Conservation (phyloP, 768 basidiomycete genomes). For the Suillus weaverae region DNA sequence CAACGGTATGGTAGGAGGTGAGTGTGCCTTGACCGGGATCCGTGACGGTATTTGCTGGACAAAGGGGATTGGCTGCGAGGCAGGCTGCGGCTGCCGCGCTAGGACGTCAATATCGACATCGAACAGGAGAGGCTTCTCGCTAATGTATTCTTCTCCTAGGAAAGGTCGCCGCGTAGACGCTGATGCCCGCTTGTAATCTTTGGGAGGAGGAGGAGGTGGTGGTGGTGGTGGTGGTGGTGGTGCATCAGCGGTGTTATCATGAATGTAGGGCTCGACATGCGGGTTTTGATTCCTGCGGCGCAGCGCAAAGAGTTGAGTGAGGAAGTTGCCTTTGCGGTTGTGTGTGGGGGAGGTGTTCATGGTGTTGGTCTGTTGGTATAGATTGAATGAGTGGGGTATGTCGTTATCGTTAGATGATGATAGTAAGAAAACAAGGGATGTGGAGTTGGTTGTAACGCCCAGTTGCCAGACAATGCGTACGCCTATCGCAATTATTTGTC, state of each 20-base stretch:
- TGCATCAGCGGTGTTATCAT: constrained; percentile 5
- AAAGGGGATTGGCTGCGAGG: neutral
- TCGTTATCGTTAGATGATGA: constrained; percentile 9
- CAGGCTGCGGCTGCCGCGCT: constrained; percentile 10
- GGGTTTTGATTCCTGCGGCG: constrained; percentile 8
- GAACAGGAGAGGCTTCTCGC: constrained; percentile 7
- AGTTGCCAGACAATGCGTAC: constrained; percentile 9
- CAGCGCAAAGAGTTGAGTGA: constrained; percentile 14
- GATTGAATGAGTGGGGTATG: constrained; percentile 5
- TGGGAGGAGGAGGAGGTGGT: constrained; percentile 28
- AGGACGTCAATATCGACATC: constrained; percentile 2
- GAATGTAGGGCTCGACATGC: constrained; percentile 11
- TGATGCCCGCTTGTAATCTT: constrained; percentile 15
- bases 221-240: constrained; percentile 21
- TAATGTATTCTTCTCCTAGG: constrained; percentile 14
- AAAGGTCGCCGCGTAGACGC: constrained; percentile 24
- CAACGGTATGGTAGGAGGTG: constrained; percentile 13
- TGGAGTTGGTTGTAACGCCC: constrained; percentile 7
- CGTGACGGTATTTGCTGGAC: constrained; percentile 5
- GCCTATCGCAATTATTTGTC: constrained; percentile 3
- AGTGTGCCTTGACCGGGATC: constrained; percentile 4
- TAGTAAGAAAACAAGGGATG: constrained; percentile 11
- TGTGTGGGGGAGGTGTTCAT: constrained; percentile 8
- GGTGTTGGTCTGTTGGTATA: constrained; percentile 9
- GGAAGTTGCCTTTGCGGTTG: constrained; percentile 12